Evolutionary conservation across 208 protist species (phyloP), one percentile per base, ranked within the genome.

Genomic region (Crithidia sp.): DNA sequence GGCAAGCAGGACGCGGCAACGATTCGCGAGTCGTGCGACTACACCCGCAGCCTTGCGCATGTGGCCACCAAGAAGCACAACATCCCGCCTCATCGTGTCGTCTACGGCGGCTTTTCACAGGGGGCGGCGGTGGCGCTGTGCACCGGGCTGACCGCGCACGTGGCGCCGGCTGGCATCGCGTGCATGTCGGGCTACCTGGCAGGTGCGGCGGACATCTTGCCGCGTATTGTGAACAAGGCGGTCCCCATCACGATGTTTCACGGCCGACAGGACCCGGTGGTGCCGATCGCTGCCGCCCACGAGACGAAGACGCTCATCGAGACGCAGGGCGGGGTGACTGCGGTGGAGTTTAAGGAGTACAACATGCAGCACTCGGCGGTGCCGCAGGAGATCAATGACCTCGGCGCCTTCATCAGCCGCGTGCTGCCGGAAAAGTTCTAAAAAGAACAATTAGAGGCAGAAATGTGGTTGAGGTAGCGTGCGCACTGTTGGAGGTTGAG

Each of bases 71-170:
- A 75, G 16, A 83, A 84, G 41, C 78, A 88, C 74, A 82, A 84
- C 55, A 89, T 97, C 44, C 62, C 84, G 2, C 79, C 84, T 1
- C 68, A 75, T 5, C 90, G 95, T 54, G 90, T 98, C 41, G 81
- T 98, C 43, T 93, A 97, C 74, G 91, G 80, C 19, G 96, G 96
- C 19, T 98, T 98, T 75, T 96, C 88, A 13, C 96, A 98, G 66
- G 96, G 96, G 12, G 93, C 84, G 0, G 93, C 93, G 16, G 53
- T 97, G 6, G 93, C 91, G 12, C 84, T 95, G 58, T 85, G 78
- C 54, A 77, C 92, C 13, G 92, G 86, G 37, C 72, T 96, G 13
- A 84, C 77, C 17, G 70, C 83, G 10, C 80, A 61, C 67, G 67
- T 87, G 61, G 79, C 92, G 2, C 88, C 92, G 14, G 89, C 90